Conservation (phyloP, 768 basidiomycete genomes). For the Tulasnella sp. region DNA sequence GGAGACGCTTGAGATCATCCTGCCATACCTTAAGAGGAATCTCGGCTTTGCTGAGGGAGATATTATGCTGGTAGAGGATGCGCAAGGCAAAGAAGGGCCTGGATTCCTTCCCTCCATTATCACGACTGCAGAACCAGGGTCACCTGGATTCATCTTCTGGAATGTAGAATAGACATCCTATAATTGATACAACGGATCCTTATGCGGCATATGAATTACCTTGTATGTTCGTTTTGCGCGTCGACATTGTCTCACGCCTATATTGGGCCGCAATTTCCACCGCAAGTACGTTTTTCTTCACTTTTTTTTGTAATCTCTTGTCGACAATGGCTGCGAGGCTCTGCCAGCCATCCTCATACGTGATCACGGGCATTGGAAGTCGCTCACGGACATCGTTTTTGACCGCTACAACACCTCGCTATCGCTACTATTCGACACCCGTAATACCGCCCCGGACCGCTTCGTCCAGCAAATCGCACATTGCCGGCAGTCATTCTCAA, state of each 20-base stretch:
- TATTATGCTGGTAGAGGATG: conserved; percentile 59
- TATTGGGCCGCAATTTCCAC: background rate
- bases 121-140: conserved; percentile 79
- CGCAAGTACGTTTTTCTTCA: background rate
- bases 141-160: conserved; percentile 77
- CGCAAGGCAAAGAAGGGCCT: conserved; percentile 40
- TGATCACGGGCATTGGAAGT: no score
- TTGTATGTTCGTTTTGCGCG: background rate
- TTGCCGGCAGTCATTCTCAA: no score
- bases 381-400: background rate
- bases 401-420: background rate
- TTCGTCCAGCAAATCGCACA: background rate
- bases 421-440: background rate
- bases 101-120: conserved; percentile 62
- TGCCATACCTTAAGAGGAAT: conserved; percentile 73
- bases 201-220: background rate
- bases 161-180: conserved; percentile 33
- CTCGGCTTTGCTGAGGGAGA: conserved; percentile 61
- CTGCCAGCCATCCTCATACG: background rate
- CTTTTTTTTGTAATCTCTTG: background rate
- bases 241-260: background rate
- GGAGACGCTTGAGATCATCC: conserved; percentile 54
- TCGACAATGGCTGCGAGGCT: background rate
- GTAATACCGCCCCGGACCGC: background rate
- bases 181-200: background rate